Percentiles rank a stretch among this genome's conserved stretches.
Conservation (phyloP, 2,329 filamentous ascomycete species). For the Bipolaris gigantea region DNA sequence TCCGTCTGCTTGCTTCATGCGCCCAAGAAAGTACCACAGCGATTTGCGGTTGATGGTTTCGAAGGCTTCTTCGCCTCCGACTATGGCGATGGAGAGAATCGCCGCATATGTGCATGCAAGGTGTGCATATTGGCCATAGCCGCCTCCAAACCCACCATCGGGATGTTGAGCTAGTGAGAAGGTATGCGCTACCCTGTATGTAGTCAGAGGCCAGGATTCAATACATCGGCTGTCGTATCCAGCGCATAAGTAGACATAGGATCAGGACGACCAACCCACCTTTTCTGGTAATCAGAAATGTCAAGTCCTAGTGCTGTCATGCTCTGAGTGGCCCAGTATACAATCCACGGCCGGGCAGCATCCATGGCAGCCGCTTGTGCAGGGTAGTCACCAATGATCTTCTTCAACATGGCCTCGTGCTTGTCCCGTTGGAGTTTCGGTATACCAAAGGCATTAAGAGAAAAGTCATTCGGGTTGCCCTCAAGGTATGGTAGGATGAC, state of each 20-base stretch:
- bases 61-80: constrained; percentile 74
- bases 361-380: constrained; percentile 73
- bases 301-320: constrained; percentile 78
- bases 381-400: constrained; percentile 63
- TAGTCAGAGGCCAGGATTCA: constrained; percentile 14
- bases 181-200: constrained; percentile 65
- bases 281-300: constrained; percentile 63
- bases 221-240: background rate
- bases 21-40: constrained; percentile 90
- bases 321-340: constrained; percentile 87
- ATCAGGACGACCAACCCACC: constrained; percentile 49
- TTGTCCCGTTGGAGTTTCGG: constrained; percentile 69
- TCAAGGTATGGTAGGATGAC: constrained; percentile 70
- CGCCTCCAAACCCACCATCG: constrained; percentile 85
- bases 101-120: constrained; percentile 86
- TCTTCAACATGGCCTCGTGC: constrained; percentile 64
- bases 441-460: constrained; percentile 71
- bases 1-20: constrained; percentile 82
- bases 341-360: constrained; percentile 87
- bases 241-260: background rate
- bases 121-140: constrained; percentile 88
- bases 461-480: constrained; percentile 53
- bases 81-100: constrained; percentile 74
- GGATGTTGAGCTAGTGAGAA: constrained; percentile 80
- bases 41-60: constrained; percentile 75